A percentile compares a stretch with the other conserved stretches of the same genome.
Evolutionary conservation across 1,139 yeast species (phyloP).

Genomic region (Nakaseomyces sp.): DNA sequence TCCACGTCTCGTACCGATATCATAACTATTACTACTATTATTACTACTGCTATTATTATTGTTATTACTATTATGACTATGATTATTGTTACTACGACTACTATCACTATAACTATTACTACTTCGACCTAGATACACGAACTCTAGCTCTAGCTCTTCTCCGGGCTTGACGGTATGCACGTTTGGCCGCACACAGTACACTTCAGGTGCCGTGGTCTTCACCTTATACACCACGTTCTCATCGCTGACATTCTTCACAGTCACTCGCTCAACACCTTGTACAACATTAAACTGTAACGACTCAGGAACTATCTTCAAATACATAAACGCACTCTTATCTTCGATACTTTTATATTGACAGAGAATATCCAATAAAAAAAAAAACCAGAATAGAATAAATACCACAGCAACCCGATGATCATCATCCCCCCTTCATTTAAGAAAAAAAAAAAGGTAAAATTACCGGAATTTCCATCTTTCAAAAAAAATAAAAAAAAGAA

Average conservation of each 20-base stretch:
- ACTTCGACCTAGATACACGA: conserved; percentile 30
- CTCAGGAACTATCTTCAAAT: background rate
- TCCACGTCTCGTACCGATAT: background rate
- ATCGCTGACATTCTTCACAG: conserved; percentile 53
- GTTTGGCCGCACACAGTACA: conserved; percentile 92
- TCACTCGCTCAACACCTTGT: conserved; percentile 39
- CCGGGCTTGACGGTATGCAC: conserved; percentile 63
- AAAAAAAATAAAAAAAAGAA: too few relatives aligned
- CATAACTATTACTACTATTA: background rate
- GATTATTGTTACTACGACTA: background rate
- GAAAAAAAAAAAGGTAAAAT: too few relatives aligned
- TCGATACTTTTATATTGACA: too few relatives aligned
- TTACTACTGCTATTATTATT: too few relatives aligned
- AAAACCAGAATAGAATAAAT: too few relatives aligned
- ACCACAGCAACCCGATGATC: too few relatives aligned
- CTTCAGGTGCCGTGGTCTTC: conserved; percentile 93
- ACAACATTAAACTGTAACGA: background rate
- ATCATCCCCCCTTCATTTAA: too few relatives aligned
- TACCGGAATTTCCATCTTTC: too few relatives aligned
- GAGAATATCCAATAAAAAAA: too few relatives aligned
- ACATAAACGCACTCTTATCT: too few relatives aligned
- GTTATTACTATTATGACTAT: too few relatives aligned
- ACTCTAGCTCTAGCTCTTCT: conserved; percentile 1
- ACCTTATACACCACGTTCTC: conserved; percentile 77
- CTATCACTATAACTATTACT: too few relatives aligned